Evolutionary conservation across 2,329 filamentous ascomycete genomes (phyloP).

Genomic region (Xylariales sp.): DNA sequence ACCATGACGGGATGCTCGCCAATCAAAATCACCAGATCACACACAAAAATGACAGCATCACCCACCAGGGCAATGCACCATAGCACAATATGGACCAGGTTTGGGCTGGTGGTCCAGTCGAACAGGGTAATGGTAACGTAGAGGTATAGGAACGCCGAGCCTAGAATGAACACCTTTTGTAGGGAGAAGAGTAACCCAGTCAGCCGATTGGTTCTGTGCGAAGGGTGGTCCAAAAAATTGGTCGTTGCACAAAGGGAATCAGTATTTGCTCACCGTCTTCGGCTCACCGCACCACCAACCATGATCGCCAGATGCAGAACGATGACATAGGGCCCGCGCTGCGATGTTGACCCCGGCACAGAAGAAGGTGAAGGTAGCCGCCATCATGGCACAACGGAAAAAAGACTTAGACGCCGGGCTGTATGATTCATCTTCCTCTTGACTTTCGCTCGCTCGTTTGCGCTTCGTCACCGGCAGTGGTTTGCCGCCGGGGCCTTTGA

Average conservation of each 20-base stretch:
- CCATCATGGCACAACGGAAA: slow-evolving; percentile 71
- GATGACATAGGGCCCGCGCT: slow-evolving; percentile 64
- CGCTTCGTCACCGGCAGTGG: slow-evolving; percentile 69
- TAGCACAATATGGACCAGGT: slow-evolving; percentile 70
- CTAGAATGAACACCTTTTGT: slow-evolving; percentile 74
- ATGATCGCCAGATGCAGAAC: slow-evolving; percentile 19
- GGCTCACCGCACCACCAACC: slow-evolving; percentile 26
- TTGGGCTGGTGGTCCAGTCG: slow-evolving; percentile 78
- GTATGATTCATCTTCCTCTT: slow-evolving; percentile 33
- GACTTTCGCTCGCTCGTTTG: slow-evolving; percentile 43
- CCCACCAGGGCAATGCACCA: slow-evolving; percentile 72
- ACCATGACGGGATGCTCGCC: slow-evolving; percentile 60
- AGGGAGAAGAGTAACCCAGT: background rate
- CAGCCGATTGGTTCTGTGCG: slow-evolving; percentile 1
- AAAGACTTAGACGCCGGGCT: slow-evolving; percentile 40
- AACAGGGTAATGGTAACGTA: slow-evolving; percentile 83
- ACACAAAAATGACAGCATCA: slow-evolving; percentile 68
- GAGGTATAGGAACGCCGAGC: slow-evolving; percentile 81
- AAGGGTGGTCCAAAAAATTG: no score
- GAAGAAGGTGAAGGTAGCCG: slow-evolving; percentile 70
- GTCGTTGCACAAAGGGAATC: no score
- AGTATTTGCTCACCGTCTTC: slow-evolving; percentile 22
- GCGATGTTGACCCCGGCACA: slow-evolving; percentile 72
- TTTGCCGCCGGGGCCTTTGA: slow-evolving; percentile 81
- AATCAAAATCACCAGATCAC: slow-evolving; percentile 65